phyloP scores from a whole-genome alignment of 2,329 filamentous ascomycete genomes.

The Monilinia polystroma region DNA sequence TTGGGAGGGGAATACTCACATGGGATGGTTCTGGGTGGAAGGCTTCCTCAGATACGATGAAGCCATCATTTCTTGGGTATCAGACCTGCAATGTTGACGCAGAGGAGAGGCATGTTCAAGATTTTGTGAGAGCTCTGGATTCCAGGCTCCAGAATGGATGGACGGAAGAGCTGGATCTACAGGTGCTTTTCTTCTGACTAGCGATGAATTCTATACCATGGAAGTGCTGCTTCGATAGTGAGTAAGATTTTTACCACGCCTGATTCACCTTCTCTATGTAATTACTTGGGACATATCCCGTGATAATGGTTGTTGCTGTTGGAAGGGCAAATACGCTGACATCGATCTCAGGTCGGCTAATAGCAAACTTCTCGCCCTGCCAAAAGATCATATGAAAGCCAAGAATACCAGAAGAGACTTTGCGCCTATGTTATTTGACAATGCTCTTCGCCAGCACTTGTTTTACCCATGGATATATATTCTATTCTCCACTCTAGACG shows the following conservation, averaged over 20 bases:
- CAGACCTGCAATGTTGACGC: slow-evolving; percentile 63
- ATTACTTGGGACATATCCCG: background rate
- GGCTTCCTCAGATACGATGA: slow-evolving; percentile 44
- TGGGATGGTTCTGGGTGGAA: slow-evolving; percentile 24
- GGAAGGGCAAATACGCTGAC: background rate
- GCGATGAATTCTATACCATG: slow-evolving; percentile 40
- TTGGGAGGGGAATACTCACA: slow-evolving; percentile 25
- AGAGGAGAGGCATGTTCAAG: slow-evolving; percentile 50
- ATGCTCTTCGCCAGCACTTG: background rate
- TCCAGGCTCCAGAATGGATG: slow-evolving; percentile 15
- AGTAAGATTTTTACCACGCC: slow-evolving; percentile 41
- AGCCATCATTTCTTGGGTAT: slow-evolving; percentile 51
- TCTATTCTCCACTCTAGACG: too few species aligned
- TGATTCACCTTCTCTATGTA: background rate
- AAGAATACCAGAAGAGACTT: background rate
- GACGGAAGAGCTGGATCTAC: slow-evolving; percentile 52
- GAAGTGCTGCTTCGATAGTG: slow-evolving; percentile 54
- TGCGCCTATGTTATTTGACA: slow-evolving; percentile 5
- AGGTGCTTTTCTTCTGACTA: slow-evolving; percentile 55
- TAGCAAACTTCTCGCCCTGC: background rate
- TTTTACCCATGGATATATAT: too few species aligned
- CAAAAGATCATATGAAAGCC: background rate
- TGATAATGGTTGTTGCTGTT: background rate
- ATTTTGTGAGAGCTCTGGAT: slow-evolving; percentile 45
- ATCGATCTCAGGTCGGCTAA: background rate